A percentile compares a stretch with the other conserved stretches of the same genome.
These are phyloP conservation scores for Ophiostoma ulmi DNA, from an alignment of 2,329 filamentous ascomycete species.

Conservation along the genomic window DNA sequence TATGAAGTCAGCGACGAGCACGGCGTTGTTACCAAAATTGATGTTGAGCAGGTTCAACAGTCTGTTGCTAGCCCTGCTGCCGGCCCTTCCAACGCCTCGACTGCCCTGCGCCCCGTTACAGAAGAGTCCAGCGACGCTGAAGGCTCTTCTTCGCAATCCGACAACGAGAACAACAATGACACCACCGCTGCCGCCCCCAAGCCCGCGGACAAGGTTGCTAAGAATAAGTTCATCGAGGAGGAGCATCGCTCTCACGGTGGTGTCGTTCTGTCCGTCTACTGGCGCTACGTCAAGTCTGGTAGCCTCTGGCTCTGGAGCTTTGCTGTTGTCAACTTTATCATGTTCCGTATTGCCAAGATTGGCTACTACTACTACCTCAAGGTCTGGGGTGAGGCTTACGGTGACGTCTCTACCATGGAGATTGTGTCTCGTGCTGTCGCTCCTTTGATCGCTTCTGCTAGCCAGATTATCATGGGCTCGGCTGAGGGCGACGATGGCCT, in stretches of 20 bases:
- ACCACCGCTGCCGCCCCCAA: constrained; percentile 33
- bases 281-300: constrained; percentile 79
- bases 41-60: constrained; percentile 17
- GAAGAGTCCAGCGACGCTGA: constrained; percentile 34
- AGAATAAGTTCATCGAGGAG: constrained; percentile 70
- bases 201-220: constrained; percentile 49
- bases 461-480: constrained; percentile 3
- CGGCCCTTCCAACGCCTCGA: constrained; percentile 15
- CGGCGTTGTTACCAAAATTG: constrained; percentile 36
- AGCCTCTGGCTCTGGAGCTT: constrained; percentile 66
- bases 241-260: constrained; percentile 69
- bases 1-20: constrained; percentile 62
- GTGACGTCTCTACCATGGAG: constrained; percentile 30
- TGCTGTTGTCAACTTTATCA: constrained; percentile 56
- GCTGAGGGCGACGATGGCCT: neutral
- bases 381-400: constrained; percentile 76
- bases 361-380: constrained; percentile 77
- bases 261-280: constrained; percentile 71
- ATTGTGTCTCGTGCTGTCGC: constrained; percentile 17
- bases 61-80: constrained; percentile 33
- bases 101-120: neutral
- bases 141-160: constrained; percentile 1
- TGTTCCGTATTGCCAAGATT: constrained; percentile 61
- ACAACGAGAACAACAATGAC: constrained; percentile 30
- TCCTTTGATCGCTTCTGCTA: constrained; percentile 17